These are phyloP conservation scores for Hymenoscyphus salicellus DNA, from an alignment of 2,329 filamentous ascomycete genomes.

Conservation along the genomic window DNA sequence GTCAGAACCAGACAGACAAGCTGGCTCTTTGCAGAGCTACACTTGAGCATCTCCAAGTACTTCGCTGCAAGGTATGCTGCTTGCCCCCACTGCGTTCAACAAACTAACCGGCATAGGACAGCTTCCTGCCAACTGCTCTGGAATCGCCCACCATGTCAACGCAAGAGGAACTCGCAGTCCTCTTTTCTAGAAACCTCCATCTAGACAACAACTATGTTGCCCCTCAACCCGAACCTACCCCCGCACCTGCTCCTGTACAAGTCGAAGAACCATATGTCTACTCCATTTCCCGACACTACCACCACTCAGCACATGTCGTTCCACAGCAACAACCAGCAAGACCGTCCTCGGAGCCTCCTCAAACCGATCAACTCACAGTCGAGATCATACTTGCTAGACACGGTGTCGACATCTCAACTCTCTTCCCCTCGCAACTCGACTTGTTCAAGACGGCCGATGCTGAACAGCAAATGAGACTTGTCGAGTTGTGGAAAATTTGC, in stretches of 20 bases:
- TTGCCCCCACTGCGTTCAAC: constrained; percentile 14
- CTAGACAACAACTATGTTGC: constrained; percentile 44
- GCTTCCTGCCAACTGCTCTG: constrained; percentile 38
- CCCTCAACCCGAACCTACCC: constrained; percentile 32
- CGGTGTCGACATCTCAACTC: constrained; percentile 64
- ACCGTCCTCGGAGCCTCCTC: constrained; percentile 50
- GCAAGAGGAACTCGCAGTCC: constrained; percentile 76
- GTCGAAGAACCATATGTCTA: constrained; percentile 58
- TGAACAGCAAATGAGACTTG: constrained; percentile 68
- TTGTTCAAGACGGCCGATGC: constrained; percentile 74
- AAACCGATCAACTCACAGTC: constrained; percentile 48
- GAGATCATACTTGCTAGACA: constrained; percentile 61
- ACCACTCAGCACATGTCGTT: constrained; percentile 69
- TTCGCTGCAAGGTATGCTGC: constrained; percentile 35
- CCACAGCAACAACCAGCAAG: constrained; percentile 45
- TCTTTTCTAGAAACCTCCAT: constrained; percentile 75
- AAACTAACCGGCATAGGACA: constrained; percentile 24
- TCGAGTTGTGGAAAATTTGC: constrained; percentile 83
- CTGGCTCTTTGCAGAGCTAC: constrained; percentile 29
- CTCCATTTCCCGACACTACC: constrained; percentile 78
- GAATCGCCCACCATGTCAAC: constrained; percentile 55
- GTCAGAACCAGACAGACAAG: constrained; percentile 15
- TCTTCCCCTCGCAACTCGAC: constrained; percentile 72
- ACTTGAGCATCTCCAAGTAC: constrained; percentile 24
- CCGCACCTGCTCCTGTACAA: constrained; percentile 34